A percentile compares a stretch with the other conserved stretches of the same genome.
Conservation (phyloP, 1,284 basidiomycete species). For the Schizophyllum commune region DNA sequence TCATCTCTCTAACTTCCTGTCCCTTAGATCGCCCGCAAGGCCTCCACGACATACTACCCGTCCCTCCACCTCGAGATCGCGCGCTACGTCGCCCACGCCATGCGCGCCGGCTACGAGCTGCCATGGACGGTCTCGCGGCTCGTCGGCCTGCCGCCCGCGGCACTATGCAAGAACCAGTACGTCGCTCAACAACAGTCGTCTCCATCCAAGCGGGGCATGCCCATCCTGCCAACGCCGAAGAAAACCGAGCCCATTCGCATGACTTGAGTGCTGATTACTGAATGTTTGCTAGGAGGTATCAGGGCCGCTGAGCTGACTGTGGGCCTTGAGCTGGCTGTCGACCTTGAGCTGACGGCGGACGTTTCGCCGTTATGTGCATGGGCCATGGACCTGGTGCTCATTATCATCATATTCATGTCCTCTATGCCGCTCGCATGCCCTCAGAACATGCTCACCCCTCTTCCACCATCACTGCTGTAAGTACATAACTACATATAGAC, state of each 20-base stretch:
- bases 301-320: neutral
- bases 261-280: neutral
- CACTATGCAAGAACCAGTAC: slow-evolving; percentile 36
- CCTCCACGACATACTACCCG: slow-evolving; percentile 88
- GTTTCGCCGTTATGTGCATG: too few species aligned
- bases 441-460: too few species aligned
- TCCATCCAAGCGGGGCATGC: neutral
- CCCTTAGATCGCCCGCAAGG: slow-evolving; percentile 80
- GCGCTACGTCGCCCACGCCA: slow-evolving; percentile 67
- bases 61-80: slow-evolving; percentile 87
- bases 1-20: slow-evolving; percentile 7
- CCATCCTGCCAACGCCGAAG: neutral
- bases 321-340: too few species aligned
- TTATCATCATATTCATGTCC: too few species aligned
- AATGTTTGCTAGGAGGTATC: neutral
- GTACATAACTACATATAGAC: too few species aligned
- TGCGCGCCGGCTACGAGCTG: slow-evolving; percentile 58
- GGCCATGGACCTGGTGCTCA: too few species aligned
- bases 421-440: too few species aligned
- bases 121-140: slow-evolving; percentile 70
- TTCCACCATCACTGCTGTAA: too few species aligned
- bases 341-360: too few species aligned
- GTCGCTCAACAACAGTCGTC: neutral
- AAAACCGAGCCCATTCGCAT: neutral
- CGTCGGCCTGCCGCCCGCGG: slow-evolving; percentile 59